A percentile compares a stretch with the other conserved stretches of the same genome.
Evolutionary conservation across 225 moss, liverwort and hornwort genomes (phyloP).

Genomic region (Sphagnum tenellum): DNA sequence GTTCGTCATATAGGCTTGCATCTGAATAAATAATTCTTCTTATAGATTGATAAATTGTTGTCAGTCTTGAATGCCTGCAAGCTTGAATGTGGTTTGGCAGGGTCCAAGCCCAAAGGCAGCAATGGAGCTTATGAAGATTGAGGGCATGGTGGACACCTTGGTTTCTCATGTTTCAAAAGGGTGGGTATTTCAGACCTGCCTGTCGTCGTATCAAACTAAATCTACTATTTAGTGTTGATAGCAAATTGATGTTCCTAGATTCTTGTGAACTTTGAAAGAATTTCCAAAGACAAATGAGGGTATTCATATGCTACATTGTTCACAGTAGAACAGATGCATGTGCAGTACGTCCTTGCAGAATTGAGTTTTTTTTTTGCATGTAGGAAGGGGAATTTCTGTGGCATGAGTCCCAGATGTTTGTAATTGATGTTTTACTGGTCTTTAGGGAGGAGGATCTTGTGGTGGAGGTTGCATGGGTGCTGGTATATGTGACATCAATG

Average conservation of each 20-base stretch:
- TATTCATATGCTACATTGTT: no score
- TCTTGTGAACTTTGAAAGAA: no score
- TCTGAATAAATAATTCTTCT: neutral
- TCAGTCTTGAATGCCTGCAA: neutral
- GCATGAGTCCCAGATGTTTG: no score
- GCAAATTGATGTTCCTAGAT: no score
- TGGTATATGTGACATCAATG: conserved; percentile 91
- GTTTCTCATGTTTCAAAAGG: conserved; percentile 62
- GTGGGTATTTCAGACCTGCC: conserved; percentile 12
- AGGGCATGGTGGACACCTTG: conserved; percentile 61
- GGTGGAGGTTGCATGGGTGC: conserved; percentile 85
- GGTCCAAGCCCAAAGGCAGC: conserved; percentile 78
- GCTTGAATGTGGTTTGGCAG: conserved; percentile 15
- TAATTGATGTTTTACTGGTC: neutral
- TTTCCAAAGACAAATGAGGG: no score
- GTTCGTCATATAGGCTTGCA: no score
- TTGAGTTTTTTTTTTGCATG: no score
- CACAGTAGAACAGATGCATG: no score
- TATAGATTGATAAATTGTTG: neutral
- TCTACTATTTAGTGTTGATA: no score
- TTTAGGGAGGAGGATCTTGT: conserved; percentile 84
- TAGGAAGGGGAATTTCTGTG: no score
- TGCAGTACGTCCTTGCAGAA: no score
- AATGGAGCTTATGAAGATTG: conserved; percentile 71
- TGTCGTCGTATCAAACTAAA: no score